A percentile compares a stretch with the other conserved stretches of the same genome.
phyloP scores from a whole-genome alignment of 768 basidiomycete species.

The Leccinum boreale region DNA sequence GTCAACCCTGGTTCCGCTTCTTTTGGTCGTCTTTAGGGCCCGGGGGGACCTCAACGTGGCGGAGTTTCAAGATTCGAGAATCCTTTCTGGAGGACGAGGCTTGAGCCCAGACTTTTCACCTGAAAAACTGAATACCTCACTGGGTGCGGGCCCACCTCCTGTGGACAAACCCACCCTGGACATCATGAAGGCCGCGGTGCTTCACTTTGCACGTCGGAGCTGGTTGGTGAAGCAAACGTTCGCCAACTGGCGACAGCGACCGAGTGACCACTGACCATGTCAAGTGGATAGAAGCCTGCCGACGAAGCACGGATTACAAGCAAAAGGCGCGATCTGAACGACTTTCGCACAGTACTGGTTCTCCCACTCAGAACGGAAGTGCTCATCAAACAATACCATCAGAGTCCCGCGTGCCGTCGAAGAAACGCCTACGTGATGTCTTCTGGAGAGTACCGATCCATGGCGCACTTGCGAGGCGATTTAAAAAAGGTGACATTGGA shows the following conservation, averaged over 20 bases:
- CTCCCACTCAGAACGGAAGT: conserved; percentile 22
- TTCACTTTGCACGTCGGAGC: conserved; percentile 40
- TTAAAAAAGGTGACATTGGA: conserved; percentile 54
- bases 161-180: conserved; percentile 16
- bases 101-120: not conserved
- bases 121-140: conserved; percentile 6
- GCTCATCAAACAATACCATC: conserved; percentile 11
- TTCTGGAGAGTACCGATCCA: conserved; percentile 47
- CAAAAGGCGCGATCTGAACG: conserved; percentile 42
- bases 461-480: conserved; percentile 59
- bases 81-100: not conserved
- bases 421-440: conserved; percentile 34
- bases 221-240: conserved; percentile 42
- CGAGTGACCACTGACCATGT: conserved; percentile 35
- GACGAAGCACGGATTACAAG: conserved; percentile 59
- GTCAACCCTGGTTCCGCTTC: too few relatives aligned
- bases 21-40: too few relatives aligned
- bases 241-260: conserved; percentile 44
- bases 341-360: conserved; percentile 26
- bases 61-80: too few relatives aligned
- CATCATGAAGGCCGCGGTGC: conserved; percentile 38
- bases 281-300: conserved; percentile 61
- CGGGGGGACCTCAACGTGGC: too few relatives aligned
- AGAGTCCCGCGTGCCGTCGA: conserved; percentile 20
- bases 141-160: not conserved